phyloP scores from a whole-genome alignment of 2,329 filamentous ascomycete genomes.

The Keithomyces neogunnii region DNA sequence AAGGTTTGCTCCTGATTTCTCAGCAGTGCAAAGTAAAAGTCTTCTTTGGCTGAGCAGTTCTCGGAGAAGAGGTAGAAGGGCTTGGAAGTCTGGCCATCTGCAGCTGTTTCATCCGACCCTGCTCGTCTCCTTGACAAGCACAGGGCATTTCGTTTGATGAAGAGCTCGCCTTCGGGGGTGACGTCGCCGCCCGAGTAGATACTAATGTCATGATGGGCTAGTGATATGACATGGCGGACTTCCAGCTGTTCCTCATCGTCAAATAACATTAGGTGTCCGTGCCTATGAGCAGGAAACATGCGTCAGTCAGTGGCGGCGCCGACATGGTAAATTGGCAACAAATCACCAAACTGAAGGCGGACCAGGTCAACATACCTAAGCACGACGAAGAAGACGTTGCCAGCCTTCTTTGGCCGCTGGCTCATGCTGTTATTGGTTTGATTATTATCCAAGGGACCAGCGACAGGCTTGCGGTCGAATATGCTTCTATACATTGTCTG shows the following conservation, averaged over 20 bases:
- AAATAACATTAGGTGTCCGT: constrained; percentile 95
- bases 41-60: constrained; percentile 92
- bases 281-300: constrained; percentile 38
- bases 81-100: constrained; percentile 54
- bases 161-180: constrained; percentile 87
- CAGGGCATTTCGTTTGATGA: constrained; percentile 89
- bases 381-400: constrained; percentile 91
- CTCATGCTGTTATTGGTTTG: constrained; percentile 37
- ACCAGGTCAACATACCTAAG: constrained; percentile 51
- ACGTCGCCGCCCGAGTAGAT: constrained; percentile 71
- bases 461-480: constrained; percentile 66
- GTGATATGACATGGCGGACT: constrained; percentile 89
- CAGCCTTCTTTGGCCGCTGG: constrained; percentile 54
- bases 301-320: neutral
- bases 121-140: constrained; percentile 61
- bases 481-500: constrained; percentile 97
- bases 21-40: constrained; percentile 92
- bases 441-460: constrained; percentile 38
- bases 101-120: constrained; percentile 39
- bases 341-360: neutral
- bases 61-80: constrained; percentile 94
- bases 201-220: constrained; percentile 78
- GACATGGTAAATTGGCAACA: neutral
- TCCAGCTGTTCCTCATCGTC: constrained; percentile 93
- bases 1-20: constrained; percentile 70